Percentiles rank a stretch among this genome's conserved stretches.
Evolutionary conservation across 169 alveolate genomes (phyloP).

Genomic region (Blepharisma undulans): DNA sequence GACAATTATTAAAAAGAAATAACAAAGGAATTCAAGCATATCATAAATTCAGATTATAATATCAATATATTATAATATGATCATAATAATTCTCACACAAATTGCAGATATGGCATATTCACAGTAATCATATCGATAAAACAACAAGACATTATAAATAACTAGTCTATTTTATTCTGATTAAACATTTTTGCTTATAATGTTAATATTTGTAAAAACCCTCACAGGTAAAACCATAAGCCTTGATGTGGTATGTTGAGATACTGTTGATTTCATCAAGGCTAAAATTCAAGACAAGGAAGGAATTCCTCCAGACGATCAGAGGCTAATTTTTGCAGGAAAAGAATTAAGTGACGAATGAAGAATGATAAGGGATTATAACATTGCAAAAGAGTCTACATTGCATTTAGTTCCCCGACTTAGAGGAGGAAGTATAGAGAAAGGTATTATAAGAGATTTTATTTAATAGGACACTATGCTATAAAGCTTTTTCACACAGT

Average conservation of each 20-base stretch:
- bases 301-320: background rate
- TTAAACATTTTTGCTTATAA: too few species aligned
- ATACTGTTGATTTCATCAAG: slow-evolving; percentile 58
- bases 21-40: too few species aligned
- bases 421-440: slow-evolving; percentile 14
- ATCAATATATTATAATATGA: too few species aligned
- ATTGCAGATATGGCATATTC: too few species aligned
- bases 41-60: too few species aligned
- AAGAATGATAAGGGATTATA: slow-evolving; percentile 49
- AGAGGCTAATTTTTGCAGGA: background rate
- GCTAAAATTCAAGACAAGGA: background rate
- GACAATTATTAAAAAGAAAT: too few species aligned
- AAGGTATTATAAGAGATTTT: too few species aligned
- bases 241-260: slow-evolving; percentile 67
- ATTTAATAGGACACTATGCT: too few species aligned
- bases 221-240: slow-evolving; percentile 63
- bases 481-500: too few species aligned
- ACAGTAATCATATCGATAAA: background rate
- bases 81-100: too few species aligned
- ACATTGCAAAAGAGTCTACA: slow-evolving; percentile 58
- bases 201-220: slow-evolving; percentile 46
- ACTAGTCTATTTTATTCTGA: too few species aligned
- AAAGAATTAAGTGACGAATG: background rate
- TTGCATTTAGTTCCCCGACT: slow-evolving; percentile 48
- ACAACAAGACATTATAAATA: background rate